Conservation (phyloP, 306 rosid species). For the Sicyos edulis region DNA sequence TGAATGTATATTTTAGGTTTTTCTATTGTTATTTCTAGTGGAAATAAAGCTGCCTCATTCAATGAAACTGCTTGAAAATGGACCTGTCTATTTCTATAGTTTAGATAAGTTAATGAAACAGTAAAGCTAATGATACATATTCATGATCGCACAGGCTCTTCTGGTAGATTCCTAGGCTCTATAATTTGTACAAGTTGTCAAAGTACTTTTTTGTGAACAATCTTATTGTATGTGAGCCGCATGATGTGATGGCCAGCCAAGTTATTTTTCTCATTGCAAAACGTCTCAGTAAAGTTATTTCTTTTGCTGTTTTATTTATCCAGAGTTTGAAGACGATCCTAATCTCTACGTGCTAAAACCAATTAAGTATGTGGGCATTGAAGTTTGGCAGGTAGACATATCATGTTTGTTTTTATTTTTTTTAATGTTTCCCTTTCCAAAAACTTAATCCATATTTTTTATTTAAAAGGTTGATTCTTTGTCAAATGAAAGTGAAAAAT, state of each 20-base stretch:
- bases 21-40: neutral
- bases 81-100: slow-evolving; percentile 2
- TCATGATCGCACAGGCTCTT: neutral
- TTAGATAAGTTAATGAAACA: neutral
- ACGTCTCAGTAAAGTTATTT: neutral
- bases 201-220: neutral
- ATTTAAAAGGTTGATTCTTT: neutral
- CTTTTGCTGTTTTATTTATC: slow-evolving; percentile 11
- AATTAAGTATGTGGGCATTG: slow-evolving; percentile 85
- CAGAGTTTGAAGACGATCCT: slow-evolving; percentile 95
- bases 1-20: slow-evolving; percentile 9
- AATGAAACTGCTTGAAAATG: neutral
- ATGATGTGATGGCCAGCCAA: slow-evolving; percentile 5
- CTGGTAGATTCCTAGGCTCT: neutral
- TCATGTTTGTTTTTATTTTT: neutral
- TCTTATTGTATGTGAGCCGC: neutral
- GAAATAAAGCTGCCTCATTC: neutral
- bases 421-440: neutral
- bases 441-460: neutral
- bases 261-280: neutral
- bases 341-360: slow-evolving; percentile 82
- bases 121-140: neutral
- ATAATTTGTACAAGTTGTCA: neutral
- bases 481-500: neutral
- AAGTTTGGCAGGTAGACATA: slow-evolving; percentile 88